Conservation (phyloP, 306 rosid species). For the Cyclanthera cordifolia region DNA sequence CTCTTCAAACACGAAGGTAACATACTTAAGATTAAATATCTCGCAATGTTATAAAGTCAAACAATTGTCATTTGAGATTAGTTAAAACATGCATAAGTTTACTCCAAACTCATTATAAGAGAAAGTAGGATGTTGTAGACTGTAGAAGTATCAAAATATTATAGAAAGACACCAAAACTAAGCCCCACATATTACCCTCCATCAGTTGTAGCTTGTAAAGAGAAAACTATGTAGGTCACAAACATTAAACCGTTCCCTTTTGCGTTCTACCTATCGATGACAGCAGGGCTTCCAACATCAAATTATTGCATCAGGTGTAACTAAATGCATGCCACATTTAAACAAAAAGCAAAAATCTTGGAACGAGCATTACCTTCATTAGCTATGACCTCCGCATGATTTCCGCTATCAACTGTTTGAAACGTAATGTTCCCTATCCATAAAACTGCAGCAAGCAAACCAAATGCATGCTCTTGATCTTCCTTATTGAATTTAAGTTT, state of each 20-base stretch:
- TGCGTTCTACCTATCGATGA: not conserved
- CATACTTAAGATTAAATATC: not conserved
- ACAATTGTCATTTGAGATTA: not conserved
- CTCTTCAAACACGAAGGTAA: not conserved
- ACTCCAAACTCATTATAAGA: not conserved
- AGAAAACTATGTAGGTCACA: not conserved
- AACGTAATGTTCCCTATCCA: conserved; percentile 97
- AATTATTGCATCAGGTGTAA: not conserved
- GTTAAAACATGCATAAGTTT: not conserved
- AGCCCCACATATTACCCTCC: conserved; percentile 1
- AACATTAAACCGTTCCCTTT: not conserved
- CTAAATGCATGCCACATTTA: conserved; percentile 1
- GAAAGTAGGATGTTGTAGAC: not conserved
- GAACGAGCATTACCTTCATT: conserved; percentile 57
- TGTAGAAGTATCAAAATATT: not conserved
- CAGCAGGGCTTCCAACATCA: not conserved
- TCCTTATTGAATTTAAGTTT: conserved; percentile 43
- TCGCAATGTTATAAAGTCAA: not conserved
- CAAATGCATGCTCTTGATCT: conserved; percentile 63
- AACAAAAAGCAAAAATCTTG: not conserved
- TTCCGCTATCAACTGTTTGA: conserved; percentile 44
- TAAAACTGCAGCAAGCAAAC: conserved; percentile 58
- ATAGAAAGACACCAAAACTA: not conserved
- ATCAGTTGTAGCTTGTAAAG: not conserved
- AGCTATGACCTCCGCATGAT: conserved; percentile 57